Evolutionary conservation across 1,284 basidiomycete species (phyloP), one percentile per base, ranked within the genome.

Genomic region (Malassezia sp.): DNA sequence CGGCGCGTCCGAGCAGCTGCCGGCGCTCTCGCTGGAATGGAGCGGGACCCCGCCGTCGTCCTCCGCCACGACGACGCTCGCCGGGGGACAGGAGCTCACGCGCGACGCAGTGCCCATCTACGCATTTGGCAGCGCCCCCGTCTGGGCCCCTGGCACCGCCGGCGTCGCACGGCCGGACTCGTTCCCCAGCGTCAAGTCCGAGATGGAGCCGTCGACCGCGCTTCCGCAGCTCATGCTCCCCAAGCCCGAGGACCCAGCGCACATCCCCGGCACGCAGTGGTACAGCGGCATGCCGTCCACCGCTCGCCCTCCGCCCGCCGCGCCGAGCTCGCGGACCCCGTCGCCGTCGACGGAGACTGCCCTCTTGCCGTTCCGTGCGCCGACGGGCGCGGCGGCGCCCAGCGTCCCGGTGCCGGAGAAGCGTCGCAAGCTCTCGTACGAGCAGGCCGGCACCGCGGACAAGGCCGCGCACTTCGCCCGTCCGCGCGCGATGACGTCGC

Each of bases 381-480:
- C n/a, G n/a, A n/a, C n/a, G n/a, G n/a, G n/a, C n/a, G n/a, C 21
- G 17, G 17, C 21, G n/a, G 20, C 26, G 23, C 30, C 27, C n/a
- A 24, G 24, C 38, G 15, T 9, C 14, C 5, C 30, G 8, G 30
- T n/a, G 6, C 9, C 14, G 12, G 38, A 40, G 8, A 40, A 40
- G 38, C 38, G 38, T 10, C 38, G 30, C 14, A 40, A 40, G 22
- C 18, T 40, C 15, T 18, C 21, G 22, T 20, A 38, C 37, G 14
- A 22, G 8, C n/a, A 1, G 4, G 15, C 10, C 17, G 18, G 12
- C 23, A 11, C 18, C 14, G 12, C n/a, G n/a, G 23, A 6, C 21
- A 18, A 33, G 17, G 3, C 35, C 34, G 41, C 41, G 41, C 6
- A 12, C n/a, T n/a, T n/a, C n/a, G n/a, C n/a, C 15, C 33, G 33